Percentiles rank a stretch among this genome's conserved stretches.
These are phyloP conservation scores for Epichloe glyceriae DNA, from an alignment of 2,329 filamentous ascomycete genomes.

Conservation along the genomic window DNA sequence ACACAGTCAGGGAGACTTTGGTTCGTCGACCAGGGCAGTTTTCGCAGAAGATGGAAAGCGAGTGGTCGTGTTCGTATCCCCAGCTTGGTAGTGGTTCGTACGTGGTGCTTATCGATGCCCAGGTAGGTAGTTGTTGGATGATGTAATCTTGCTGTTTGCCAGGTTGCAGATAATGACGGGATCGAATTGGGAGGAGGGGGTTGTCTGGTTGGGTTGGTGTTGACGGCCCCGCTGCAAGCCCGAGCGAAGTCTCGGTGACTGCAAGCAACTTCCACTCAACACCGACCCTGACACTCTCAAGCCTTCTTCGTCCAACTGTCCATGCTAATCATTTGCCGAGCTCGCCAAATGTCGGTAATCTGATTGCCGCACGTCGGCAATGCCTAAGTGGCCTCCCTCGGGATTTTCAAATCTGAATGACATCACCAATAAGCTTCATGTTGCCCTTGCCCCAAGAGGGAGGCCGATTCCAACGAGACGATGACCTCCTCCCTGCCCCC, in stretches of 20 bases:
- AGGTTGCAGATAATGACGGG: no score
- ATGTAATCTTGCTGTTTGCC: neutral
- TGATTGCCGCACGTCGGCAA: conserved; percentile 2
- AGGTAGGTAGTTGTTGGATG: neutral
- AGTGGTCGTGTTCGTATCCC: neutral
- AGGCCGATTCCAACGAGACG: conserved; percentile 5
- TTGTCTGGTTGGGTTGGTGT: no score
- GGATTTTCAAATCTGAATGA: conserved; percentile 3
- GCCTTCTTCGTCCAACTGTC: no score
- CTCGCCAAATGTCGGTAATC: neutral
- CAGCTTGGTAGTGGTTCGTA: neutral
- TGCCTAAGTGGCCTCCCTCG: conserved; percentile 1
- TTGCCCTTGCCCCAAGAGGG: conserved; percentile 6
- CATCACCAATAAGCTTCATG: conserved; percentile 7
- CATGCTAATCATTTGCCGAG: neutral
- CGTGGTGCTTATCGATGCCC: conserved; percentile 4
- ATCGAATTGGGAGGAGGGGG: no score
- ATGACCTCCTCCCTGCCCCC: conserved; percentile 2
- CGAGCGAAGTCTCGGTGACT: neutral
- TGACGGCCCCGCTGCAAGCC: neutral
- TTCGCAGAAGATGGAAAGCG: neutral
- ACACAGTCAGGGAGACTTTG: neutral
- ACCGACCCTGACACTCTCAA: neutral
- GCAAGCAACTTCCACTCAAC: conserved; percentile 6
- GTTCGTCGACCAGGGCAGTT: neutral